Percentiles rank a stretch among this genome's conserved stretches.
These are phyloP conservation scores for Aquanectria penicillioides DNA, from an alignment of 2,329 filamentous ascomycete genomes.

Conservation along the genomic window DNA sequence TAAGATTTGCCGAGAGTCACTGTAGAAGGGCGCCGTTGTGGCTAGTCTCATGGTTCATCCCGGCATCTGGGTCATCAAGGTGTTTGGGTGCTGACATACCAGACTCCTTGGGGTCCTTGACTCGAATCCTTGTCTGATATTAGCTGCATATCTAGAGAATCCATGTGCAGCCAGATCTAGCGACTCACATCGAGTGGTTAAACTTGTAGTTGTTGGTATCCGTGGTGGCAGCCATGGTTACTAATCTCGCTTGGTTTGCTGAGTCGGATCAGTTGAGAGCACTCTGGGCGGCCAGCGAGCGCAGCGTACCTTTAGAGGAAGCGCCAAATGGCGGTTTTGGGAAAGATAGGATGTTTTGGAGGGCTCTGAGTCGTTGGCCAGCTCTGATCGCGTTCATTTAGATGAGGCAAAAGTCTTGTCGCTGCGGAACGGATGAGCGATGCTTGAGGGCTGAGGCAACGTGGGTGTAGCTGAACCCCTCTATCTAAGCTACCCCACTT, in stretches of 20 bases:
- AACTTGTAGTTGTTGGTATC: slow-evolving; percentile 82
- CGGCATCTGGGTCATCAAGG: slow-evolving; percentile 32
- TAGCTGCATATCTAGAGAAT: slow-evolving; percentile 16
- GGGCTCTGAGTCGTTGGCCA: slow-evolving; percentile 36
- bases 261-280: not conserved
- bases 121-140: slow-evolving; percentile 74
- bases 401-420: slow-evolving; percentile 15
- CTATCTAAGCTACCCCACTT: slow-evolving; percentile 21
- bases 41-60: not conserved
- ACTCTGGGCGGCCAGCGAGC: not conserved
- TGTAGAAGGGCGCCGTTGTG: not conserved
- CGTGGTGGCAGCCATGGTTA: slow-evolving; percentile 74
- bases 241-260: slow-evolving; percentile 43
- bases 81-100: slow-evolving; percentile 54
- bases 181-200: slow-evolving; percentile 84
- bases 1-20: not conserved
- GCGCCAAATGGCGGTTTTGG: slow-evolving; percentile 10
- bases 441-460: not conserved
- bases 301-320: not conserved
- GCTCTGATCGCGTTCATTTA: slow-evolving; percentile 41
- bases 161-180: not conserved
- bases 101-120: slow-evolving; percentile 90
- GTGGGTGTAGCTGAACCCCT: slow-evolving; percentile 18
- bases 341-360: slow-evolving; percentile 32
- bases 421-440: slow-evolving; percentile 10